Conservation (phyloP, 306 rosid species). For the Crotalaria pallida region DNA sequence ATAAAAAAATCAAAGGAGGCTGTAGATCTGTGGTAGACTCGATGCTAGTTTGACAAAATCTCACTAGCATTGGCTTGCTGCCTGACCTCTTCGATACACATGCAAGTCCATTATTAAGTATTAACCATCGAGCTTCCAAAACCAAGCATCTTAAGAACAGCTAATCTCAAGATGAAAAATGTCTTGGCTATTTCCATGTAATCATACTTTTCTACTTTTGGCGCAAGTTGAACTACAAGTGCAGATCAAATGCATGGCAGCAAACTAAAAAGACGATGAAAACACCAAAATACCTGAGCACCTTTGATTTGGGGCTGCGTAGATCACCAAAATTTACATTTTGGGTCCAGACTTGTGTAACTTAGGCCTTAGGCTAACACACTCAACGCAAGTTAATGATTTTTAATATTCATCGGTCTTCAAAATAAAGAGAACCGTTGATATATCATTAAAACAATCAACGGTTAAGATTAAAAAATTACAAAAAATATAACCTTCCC, state of each 20-base stretch:
- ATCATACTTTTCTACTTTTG: not conserved
- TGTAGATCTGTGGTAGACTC: too few relatives aligned
- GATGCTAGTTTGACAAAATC: not conserved
- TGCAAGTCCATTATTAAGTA: not conserved
- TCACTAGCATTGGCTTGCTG: not conserved
- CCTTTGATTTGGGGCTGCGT: not conserved
- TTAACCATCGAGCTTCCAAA: not conserved
- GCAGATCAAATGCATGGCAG: too few relatives aligned
- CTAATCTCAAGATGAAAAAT: not conserved
- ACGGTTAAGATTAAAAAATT: too few relatives aligned
- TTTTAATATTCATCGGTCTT: too few relatives aligned
- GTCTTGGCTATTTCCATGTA: not conserved
- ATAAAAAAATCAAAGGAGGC: too few relatives aligned
- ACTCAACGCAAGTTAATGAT: too few relatives aligned
- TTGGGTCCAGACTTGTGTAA: not conserved
- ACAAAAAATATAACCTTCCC: too few relatives aligned
- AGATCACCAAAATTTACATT: not conserved
- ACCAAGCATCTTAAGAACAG: not conserved
- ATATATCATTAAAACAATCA: too few relatives aligned
- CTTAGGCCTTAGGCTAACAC: too few relatives aligned
- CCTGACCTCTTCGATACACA: not conserved
- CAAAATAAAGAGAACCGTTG: too few relatives aligned
- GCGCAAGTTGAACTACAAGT: not conserved
- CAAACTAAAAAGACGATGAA: too few relatives aligned
- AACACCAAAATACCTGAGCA: not conserved